phyloP scores from a whole-genome alignment of 2,329 filamentous ascomycete genomes.

The Penicillium palitans region DNA sequence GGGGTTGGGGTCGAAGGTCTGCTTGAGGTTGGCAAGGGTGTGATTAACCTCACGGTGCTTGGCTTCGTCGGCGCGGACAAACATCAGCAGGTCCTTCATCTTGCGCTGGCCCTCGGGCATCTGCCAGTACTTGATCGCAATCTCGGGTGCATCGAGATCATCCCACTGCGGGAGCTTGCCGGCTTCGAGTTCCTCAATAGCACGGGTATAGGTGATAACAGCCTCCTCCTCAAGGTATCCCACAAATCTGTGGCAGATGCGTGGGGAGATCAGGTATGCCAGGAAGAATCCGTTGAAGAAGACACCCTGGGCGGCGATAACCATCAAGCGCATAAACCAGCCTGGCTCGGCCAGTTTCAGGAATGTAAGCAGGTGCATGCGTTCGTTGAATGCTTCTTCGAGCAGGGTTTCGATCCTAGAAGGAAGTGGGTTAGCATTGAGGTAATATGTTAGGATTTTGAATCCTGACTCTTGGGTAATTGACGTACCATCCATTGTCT shows the following conservation, averaged over 20 bases:
- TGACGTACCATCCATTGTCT: conserved; percentile 79
- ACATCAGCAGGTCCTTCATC: conserved; percentile 84
- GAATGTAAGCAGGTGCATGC: conserved; percentile 91
- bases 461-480: neutral
- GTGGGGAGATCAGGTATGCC: conserved; percentile 80
- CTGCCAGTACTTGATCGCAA: conserved; percentile 88
- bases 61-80: conserved; percentile 86
- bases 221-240: conserved; percentile 97
- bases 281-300: conserved; percentile 96
- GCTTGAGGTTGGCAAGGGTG: conserved; percentile 83
- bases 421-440: neutral
- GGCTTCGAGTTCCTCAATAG: conserved; percentile 80
- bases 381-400: conserved; percentile 87
- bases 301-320: conserved; percentile 88
- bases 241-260: conserved; percentile 90
- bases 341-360: conserved; percentile 86
- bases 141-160: conserved; percentile 76
- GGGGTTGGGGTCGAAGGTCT: conserved; percentile 85
- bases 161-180: conserved; percentile 84
- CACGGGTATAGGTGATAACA: conserved; percentile 89
- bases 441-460: neutral
- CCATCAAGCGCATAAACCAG: conserved; percentile 88
- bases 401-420: conserved; percentile 83
- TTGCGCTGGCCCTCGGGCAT: conserved; percentile 81
- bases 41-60: conserved; percentile 95